Evolutionary conservation across 2,329 filamentous ascomycete species (phyloP).

Genomic region (Cladosporium sp.): DNA sequence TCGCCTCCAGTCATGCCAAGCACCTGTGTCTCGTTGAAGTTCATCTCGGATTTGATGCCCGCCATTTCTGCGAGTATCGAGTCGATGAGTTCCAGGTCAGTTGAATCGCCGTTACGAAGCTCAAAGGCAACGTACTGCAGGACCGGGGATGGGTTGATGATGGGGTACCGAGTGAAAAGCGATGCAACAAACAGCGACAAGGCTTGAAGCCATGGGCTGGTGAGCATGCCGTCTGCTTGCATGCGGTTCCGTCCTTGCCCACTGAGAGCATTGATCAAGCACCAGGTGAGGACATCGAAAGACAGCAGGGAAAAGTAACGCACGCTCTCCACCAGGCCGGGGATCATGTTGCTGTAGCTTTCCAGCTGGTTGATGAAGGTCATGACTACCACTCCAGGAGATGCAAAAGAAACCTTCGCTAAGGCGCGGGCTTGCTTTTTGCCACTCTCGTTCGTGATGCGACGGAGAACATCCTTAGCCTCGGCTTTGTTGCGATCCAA

Average conservation of each 20-base stretch:
- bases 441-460: conserved; percentile 83
- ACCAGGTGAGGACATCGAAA: conserved; percentile 92
- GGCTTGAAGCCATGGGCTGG: conserved; percentile 88
- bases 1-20: conserved; percentile 85
- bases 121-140: conserved; percentile 87
- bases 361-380: conserved; percentile 89
- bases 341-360: conserved; percentile 89
- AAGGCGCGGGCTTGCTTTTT: conserved; percentile 80
- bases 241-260: conserved; percentile 55
- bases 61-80: conserved; percentile 91
- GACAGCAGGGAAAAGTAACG: conserved; percentile 90
- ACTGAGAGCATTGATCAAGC: conserved; percentile 69
- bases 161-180: conserved; percentile 79
- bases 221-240: conserved; percentile 66
- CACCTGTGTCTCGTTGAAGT: conserved; percentile 85
- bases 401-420: conserved; percentile 87
- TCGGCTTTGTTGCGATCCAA: conserved; percentile 74
- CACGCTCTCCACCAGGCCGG: conserved; percentile 90
- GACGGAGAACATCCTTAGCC: conserved; percentile 81
- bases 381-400: conserved; percentile 86
- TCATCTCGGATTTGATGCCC: conserved; percentile 79
- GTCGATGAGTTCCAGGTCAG: conserved; percentile 85
- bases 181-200: conserved; percentile 87
- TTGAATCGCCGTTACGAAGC: conserved; percentile 75
- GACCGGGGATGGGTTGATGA: conserved; percentile 79